phyloP scores from a whole-genome alignment of 805 yeast genomes.

The Starmerella sp. region DNA sequence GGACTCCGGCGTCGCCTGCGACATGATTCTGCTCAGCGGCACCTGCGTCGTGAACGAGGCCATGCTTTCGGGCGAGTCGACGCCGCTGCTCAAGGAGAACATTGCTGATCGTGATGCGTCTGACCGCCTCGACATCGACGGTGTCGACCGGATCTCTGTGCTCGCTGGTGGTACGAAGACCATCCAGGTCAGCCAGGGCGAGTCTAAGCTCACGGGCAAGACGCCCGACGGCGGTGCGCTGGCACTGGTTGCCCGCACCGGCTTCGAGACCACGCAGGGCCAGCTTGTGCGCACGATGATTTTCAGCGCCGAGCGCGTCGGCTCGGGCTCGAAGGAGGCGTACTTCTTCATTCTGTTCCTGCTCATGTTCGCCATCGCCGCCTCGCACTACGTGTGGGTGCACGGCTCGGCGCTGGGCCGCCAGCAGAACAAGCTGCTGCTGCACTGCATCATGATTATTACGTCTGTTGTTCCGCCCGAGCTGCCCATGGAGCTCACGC shows the following conservation, averaged over 20 bases:
- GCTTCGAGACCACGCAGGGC: constrained; percentile 98
- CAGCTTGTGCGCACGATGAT: constrained; percentile 95
- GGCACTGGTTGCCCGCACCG: constrained; percentile 83
- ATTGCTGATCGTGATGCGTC: constrained; percentile 66
- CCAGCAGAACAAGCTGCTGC: constrained; percentile 79
- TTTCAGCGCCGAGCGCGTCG: constrained; percentile 89
- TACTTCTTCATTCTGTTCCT: constrained; percentile 83
- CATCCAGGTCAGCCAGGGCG: constrained; percentile 74
- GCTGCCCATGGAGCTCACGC: constrained; percentile 95
- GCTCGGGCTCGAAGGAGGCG: constrained; percentile 92
- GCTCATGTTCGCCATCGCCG: constrained; percentile 83
- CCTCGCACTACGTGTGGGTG: constrained; percentile 96
- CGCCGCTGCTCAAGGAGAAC: constrained; percentile 90
- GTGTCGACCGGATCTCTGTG: constrained; percentile 76
- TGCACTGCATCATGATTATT: constrained; percentile 89
- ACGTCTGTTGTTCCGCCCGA: constrained; percentile 99
- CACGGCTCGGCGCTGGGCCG: constrained; percentile 96
- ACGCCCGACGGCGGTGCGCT: constrained; percentile 91
- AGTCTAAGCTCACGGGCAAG: constrained; percentile 28
- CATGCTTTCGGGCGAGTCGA: constrained; percentile 96
- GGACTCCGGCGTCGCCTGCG: constrained; percentile 90
- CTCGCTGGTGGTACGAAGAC: constrained; percentile 95
- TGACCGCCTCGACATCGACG: constrained; percentile 61
- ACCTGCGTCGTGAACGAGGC: constrained; percentile 96
- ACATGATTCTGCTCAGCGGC: constrained; percentile 73